Conservation (phyloP, 2,329 filamentous ascomycete genomes). For the Clonostachys rhizophaga region DNA sequence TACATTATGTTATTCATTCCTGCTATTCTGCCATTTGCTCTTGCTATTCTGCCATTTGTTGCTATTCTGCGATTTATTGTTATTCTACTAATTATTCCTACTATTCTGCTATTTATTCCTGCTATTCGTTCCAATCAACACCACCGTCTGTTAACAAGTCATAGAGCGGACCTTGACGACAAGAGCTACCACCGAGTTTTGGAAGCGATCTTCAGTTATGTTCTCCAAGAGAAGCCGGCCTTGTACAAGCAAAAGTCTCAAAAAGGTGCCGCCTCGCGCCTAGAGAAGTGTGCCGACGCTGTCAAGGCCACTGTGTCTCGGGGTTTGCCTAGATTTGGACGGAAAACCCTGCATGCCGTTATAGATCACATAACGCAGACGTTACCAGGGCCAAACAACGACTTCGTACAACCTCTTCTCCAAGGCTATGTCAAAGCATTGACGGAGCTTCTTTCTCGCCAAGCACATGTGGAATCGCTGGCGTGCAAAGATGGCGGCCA, state of each 20-base stretch:
- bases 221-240: slow-evolving; percentile 60
- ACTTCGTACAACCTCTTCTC: slow-evolving; percentile 64
- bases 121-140: not conserved
- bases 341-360: slow-evolving; percentile 73
- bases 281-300: slow-evolving; percentile 66
- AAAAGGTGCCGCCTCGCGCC: slow-evolving; percentile 42
- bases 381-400: slow-evolving; percentile 56
- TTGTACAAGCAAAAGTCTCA: slow-evolving; percentile 50
- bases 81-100: no score
- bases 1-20: no score
- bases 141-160: slow-evolving; percentile 8
- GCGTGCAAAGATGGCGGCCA: slow-evolving; percentile 46
- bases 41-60: no score
- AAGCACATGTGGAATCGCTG: slow-evolving; percentile 77
- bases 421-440: slow-evolving; percentile 78
- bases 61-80: no score
- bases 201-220: slow-evolving; percentile 71
- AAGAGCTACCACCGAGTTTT: slow-evolving; percentile 78
- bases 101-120: no score
- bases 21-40: no score
- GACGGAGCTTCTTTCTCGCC: slow-evolving; percentile 63
- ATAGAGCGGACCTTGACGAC: slow-evolving; percentile 53
- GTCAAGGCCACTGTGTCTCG: slow-evolving; percentile 69
- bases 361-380: slow-evolving; percentile 79
- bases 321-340: slow-evolving; percentile 62